phyloP scores from a whole-genome alignment of 2,329 filamentous ascomycete species.

The Monosporascus ibericus region DNA sequence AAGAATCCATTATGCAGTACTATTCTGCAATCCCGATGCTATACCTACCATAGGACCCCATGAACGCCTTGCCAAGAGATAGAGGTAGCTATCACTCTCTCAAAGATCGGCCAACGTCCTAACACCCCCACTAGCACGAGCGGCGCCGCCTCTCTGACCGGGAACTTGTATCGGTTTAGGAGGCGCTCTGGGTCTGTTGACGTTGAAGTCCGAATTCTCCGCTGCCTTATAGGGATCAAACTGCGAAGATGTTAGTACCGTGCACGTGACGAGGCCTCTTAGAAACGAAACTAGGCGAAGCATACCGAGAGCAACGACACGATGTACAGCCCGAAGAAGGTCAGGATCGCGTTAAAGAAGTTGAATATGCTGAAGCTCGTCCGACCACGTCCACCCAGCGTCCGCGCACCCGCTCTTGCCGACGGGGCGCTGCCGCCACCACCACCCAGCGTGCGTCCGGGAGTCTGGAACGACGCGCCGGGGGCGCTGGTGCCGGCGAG shows the following conservation, averaged over 20 bases:
- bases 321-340: constrained; percentile 56
- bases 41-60: neutral
- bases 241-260: constrained; percentile 24
- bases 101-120: constrained; percentile 49
- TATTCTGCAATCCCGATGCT: neutral
- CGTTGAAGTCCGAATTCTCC: constrained; percentile 53
- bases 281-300: constrained; percentile 8
- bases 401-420: constrained; percentile 11
- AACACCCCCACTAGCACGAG: constrained; percentile 20
- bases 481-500: constrained; percentile 37
- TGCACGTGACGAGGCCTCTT: neutral
- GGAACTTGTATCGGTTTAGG: constrained; percentile 12
- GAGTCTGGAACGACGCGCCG: constrained; percentile 45
- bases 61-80: neutral
- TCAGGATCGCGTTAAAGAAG: constrained; percentile 43
- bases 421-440: constrained; percentile 9
- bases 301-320: constrained; percentile 55
- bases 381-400: constrained; percentile 13
- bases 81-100: constrained; percentile 12
- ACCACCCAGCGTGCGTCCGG: constrained; percentile 53
- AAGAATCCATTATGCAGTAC: neutral
- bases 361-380: constrained; percentile 32
- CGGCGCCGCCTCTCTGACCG: constrained; percentile 17
- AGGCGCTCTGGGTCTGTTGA: constrained; percentile 33
- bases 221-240: constrained; percentile 58